A percentile compares a stretch with the other conserved stretches of the same genome.
These are phyloP conservation scores for Teratosphaeria gauchensis DNA, from an alignment of 2,329 filamentous ascomycete genomes.

Conservation along the genomic window DNA sequence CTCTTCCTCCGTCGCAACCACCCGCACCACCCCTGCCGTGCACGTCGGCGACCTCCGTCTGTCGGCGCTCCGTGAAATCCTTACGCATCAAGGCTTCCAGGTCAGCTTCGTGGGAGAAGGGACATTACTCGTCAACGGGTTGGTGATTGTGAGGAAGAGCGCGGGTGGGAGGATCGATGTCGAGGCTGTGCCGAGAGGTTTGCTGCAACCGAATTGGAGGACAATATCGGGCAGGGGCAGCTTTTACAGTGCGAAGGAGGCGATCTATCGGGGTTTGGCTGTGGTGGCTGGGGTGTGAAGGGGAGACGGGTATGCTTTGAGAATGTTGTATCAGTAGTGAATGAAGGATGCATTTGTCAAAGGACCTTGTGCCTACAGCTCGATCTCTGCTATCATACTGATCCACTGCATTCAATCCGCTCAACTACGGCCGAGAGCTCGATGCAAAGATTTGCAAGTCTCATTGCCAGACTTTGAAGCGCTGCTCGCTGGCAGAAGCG, in stretches of 20 bases:
- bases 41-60: slow-evolving; percentile 90
- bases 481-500: too few relatives aligned
- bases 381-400: too few relatives aligned
- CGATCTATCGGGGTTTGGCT: slow-evolving; percentile 88
- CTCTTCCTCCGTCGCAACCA: not conserved
- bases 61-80: slow-evolving; percentile 74
- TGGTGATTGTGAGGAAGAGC: slow-evolving; percentile 80
- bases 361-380: too few relatives aligned
- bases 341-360: too few relatives aligned
- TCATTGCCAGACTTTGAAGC: too few relatives aligned
- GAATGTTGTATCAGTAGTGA: too few relatives aligned
- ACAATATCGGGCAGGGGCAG: slow-evolving; percentile 46
- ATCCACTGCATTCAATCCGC: too few relatives aligned
- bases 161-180: slow-evolving; percentile 71
- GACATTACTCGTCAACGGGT: slow-evolving; percentile 77
- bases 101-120: slow-evolving; percentile 93
- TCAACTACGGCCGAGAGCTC: too few relatives aligned
- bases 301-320: too few relatives aligned
- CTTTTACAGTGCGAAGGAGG: slow-evolving; percentile 78
- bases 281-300: slow-evolving; percentile 54
- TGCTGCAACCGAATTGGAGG: slow-evolving; percentile 27
- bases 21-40: slow-evolving; percentile 42
- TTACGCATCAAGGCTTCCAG: slow-evolving; percentile 71
- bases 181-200: slow-evolving; percentile 52
- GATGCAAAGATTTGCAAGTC: too few relatives aligned